phyloP scores from a whole-genome alignment of 768 basidiomycete species.

The Candolleomyces eurysporus region DNA sequence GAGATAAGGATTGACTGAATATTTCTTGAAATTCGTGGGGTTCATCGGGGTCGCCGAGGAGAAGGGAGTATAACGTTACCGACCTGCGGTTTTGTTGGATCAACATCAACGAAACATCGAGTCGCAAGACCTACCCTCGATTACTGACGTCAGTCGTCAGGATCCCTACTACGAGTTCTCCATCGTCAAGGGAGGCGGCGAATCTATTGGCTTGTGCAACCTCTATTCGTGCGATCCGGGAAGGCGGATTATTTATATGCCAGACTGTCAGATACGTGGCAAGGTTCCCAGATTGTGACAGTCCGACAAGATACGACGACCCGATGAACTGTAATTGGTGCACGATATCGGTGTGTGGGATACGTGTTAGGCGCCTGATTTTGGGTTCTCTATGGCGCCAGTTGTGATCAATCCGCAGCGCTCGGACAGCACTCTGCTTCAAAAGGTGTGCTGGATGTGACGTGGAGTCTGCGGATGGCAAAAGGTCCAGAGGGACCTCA shows the following conservation, averaged over 20 bases:
- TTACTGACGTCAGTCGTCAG: neutral
- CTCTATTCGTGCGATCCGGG: constrained; percentile 6
- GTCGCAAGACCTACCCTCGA: neutral
- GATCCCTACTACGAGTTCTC: neutral
- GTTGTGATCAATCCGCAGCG: constrained; percentile 49
- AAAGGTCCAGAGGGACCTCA: constrained; percentile 44
- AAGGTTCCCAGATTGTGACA: constrained; percentile 17
- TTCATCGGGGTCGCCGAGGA: neutral
- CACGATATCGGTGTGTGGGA: constrained; percentile 41
- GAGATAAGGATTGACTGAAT: neutral
- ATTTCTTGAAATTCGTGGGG: neutral
- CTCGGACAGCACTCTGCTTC: constrained; percentile 37
- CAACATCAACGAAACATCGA: neutral
- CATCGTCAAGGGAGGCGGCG: constrained; percentile 1
- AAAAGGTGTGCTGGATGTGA: constrained; percentile 27
- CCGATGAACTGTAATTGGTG: constrained; percentile 44
- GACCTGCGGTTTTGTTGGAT: neutral
- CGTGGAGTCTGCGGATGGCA: constrained; percentile 22
- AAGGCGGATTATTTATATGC: neutral
- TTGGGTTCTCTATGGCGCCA: constrained; percentile 40
- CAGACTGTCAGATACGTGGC: constrained; percentile 9
- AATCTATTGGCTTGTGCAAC: constrained; percentile 7
- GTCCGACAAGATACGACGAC: constrained; percentile 43
- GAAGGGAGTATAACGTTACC: neutral
- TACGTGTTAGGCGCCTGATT: constrained; percentile 32